Conservation (phyloP, 2,329 filamentous ascomycete genomes). For the Tolypocladium capitatum region DNA sequence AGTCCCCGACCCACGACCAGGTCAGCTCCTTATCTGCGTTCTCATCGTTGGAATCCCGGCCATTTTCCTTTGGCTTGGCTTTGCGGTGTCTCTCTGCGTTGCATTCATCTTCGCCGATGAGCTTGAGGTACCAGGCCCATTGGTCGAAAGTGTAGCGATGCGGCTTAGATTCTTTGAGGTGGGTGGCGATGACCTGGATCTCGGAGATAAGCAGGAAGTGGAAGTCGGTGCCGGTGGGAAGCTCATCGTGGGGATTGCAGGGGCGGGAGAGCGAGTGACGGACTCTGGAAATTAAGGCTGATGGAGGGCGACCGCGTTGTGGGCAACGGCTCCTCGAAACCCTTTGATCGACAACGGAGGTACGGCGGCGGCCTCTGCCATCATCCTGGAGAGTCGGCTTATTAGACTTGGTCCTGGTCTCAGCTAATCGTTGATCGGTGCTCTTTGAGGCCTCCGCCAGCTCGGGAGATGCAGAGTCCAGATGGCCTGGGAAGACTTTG, state of each 20-base stretch:
- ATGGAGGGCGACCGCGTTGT: too few species aligned
- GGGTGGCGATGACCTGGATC: constrained; percentile 50
- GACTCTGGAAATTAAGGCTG: constrained; percentile 16
- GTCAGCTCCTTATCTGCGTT: too few species aligned
- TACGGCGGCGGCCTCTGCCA: too few species aligned
- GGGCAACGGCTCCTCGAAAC: too few species aligned
- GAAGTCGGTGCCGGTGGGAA: constrained; percentile 36
- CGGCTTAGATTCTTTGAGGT: constrained; percentile 44
- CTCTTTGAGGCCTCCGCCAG: too few species aligned
- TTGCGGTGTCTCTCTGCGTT: constrained; percentile 36
- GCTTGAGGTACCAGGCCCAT: constrained; percentile 71
- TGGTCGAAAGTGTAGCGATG: constrained; percentile 68
- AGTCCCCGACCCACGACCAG: constrained; percentile 63
- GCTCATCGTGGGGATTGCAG: constrained; percentile 20
- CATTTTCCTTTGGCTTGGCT: too few species aligned
- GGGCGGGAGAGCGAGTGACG: constrained; percentile 21
- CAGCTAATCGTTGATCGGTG: too few species aligned
- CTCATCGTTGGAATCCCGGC: too few species aligned
- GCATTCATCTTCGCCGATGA: constrained; percentile 57
- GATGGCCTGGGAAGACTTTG: constrained; percentile 27
- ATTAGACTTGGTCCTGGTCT: too few species aligned
- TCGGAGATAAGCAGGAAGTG: constrained; percentile 57
- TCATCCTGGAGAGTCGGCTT: too few species aligned
- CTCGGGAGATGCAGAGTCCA: too few species aligned
- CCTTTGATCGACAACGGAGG: too few species aligned